Conservation (phyloP, 2,329 filamentous ascomycete species). For the Fonsecaea pedrosoi region DNA sequence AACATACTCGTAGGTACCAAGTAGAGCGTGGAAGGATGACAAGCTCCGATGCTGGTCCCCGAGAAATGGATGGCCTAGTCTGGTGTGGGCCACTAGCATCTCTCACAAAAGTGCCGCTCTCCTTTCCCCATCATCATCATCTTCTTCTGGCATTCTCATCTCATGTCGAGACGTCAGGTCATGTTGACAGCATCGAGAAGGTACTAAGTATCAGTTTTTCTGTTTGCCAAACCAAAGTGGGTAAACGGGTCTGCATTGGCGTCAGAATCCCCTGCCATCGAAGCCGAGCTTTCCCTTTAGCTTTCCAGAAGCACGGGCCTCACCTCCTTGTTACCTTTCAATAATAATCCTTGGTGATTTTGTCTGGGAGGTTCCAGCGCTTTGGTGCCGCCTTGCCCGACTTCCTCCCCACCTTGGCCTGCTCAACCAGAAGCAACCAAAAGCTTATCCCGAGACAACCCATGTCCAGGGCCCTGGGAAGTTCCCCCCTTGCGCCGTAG, state of each 20-base stretch:
- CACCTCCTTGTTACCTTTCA: background rate
- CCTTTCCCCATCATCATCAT: background rate
- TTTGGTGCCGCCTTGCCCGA: background rate
- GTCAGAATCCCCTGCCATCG: conserved; percentile 45
- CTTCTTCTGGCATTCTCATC: background rate
- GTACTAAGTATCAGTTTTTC: background rate
- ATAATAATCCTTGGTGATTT: background rate
- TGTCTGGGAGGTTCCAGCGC: conserved; percentile 3
- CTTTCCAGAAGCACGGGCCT: conserved; percentile 4
- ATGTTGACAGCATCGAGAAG: background rate
- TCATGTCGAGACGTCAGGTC: background rate
- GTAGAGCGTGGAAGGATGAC: background rate
- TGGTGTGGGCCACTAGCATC: background rate
- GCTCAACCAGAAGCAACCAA: background rate
- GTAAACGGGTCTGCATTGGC: conserved; percentile 4
- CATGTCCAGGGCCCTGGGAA: background rate
- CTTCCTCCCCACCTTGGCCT: background rate
- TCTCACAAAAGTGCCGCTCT: background rate
- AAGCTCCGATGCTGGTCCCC: background rate
- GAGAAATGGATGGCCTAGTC: background rate
- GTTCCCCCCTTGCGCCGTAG: background rate
- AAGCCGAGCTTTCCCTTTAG: background rate
- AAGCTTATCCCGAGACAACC: background rate
- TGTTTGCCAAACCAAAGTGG: background rate
- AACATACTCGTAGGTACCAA: background rate